Percentiles rank a stretch among this genome's conserved stretches.
Conservation (phyloP, 2,329 filamentous ascomycete species). For the Verticillium nubilum region DNA sequence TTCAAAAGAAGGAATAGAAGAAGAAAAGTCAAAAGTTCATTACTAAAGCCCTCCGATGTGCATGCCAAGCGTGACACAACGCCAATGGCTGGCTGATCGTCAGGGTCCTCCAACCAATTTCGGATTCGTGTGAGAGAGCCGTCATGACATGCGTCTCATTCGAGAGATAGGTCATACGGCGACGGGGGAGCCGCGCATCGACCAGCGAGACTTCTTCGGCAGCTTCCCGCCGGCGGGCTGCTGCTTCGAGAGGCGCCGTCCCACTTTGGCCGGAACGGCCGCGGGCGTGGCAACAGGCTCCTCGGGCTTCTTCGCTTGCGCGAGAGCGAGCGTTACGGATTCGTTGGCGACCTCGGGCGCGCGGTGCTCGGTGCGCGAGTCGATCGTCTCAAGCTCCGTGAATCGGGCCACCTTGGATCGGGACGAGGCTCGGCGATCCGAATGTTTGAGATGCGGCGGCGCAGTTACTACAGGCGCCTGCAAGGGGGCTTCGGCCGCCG, state of each 20-base stretch:
- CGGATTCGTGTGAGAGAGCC: too few relatives aligned
- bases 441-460: constrained; percentile 30
- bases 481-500: background rate
- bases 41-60: background rate
- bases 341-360: constrained; percentile 11
- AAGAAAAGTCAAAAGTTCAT: background rate
- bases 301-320: constrained; percentile 2
- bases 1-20: background rate
- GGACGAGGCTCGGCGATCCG: constrained; percentile 7
- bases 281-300: constrained; percentile 3
- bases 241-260: constrained; percentile 25
- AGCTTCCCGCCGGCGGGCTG: constrained; percentile 15
- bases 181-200: constrained; percentile 18
- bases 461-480: constrained; percentile 19
- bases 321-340: constrained; percentile 1
- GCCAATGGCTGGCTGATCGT: background rate
- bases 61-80: background rate
- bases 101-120: background rate
- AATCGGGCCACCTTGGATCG: constrained; percentile 19
- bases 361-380: constrained; percentile 17
- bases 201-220: constrained; percentile 25
- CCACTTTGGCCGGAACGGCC: constrained; percentile 7
- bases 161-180: constrained; percentile 14
- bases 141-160: background rate
- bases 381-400: constrained; percentile 23